A percentile compares a stretch with the other conserved stretches of the same genome.
Evolutionary conservation across 257 asterid genomes (phyloP).

Genomic region (Primulina huaijiensis): DNA sequence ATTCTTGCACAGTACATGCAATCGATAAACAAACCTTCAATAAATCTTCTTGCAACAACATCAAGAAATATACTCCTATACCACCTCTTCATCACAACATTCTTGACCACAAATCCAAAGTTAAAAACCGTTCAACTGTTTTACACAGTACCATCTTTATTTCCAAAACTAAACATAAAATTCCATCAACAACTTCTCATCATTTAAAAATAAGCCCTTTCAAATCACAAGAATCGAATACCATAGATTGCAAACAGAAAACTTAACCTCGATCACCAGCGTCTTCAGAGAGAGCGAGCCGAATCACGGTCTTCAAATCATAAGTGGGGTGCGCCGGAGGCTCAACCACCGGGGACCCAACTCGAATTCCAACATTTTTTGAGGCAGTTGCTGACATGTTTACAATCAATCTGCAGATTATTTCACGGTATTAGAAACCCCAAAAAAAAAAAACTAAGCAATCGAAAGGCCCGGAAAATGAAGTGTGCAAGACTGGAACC

Average conservation of each 20-base stretch:
- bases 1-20: not conserved
- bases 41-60: not conserved
- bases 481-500: conserved; percentile 13
- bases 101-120: not conserved
- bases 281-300: conserved; percentile 92
- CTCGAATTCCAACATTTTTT: conserved; percentile 30
- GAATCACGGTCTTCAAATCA: conserved; percentile 74
- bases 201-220: not conserved
- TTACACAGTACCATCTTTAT: not conserved
- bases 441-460: not conserved
- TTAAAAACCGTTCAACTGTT: not conserved
- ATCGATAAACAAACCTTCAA: conserved; percentile 4
- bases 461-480: conserved; percentile 2
- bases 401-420: conserved; percentile 54
- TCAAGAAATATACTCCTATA: not conserved
- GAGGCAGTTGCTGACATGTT: conserved; percentile 59
- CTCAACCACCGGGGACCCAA: conserved; percentile 48
- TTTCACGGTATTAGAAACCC: conserved; percentile 4
- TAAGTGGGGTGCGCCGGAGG: conserved; percentile 95
- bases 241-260: not conserved
- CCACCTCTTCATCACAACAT: not conserved
- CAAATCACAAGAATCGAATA: not conserved
- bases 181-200: not conserved
- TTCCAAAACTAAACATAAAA: too few species aligned
- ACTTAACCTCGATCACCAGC: conserved; percentile 77